Evolutionary conservation across 1,284 basidiomycete genomes (phyloP), one percentile per base, ranked within the genome.

Genomic region (Tetrapyrgos nigripes): DNA sequence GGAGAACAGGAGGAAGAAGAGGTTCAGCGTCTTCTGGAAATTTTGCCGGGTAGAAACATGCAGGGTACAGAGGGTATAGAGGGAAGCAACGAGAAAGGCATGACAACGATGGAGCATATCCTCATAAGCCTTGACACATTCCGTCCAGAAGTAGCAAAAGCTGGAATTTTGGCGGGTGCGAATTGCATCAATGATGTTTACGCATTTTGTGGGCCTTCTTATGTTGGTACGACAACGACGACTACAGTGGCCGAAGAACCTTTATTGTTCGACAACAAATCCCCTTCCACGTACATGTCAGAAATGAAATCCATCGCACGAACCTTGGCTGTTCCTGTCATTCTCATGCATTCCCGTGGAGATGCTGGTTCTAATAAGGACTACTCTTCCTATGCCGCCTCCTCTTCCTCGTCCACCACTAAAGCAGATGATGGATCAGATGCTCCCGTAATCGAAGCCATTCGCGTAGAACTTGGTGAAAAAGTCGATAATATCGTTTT

Each of bases 151-250:
- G 96, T 99, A 0, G 96, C 96, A 0, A 76, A 82, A 53, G 85
- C 84, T 0, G 92, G 94, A 0, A 79, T 98, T 5, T 75, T 78
- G 4, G 94, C 93, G 0, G 97, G 97, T 0, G 96, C 94, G 10
- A 93, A 91, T 67, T 92, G 94, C 70, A 92, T 99, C 79, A 98
- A 99, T 75, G 97, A 99, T 68, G 94, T 99, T 0, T 86, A 92
- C 61, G 91, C 90, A 1, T 93, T 95, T 61, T 81, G 83, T 11
- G 93, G 92, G 0, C 85, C 85, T 0, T 75, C 83, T 0, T 68
- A 70, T n/a, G 55, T 58, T 47, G 19, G 44, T 19, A n/a, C 48
- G 14, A 14, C 48, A 5, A 4, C 17, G 27, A 3, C 23, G 19
- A 17, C 9, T n/a, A 17, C 48, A 40, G 44, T 26, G 11, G 17